Base-by-base conservation (phyloP, 2,329 filamentous ascomycete species). In the Cladobotryum mycophilum region DNA sequence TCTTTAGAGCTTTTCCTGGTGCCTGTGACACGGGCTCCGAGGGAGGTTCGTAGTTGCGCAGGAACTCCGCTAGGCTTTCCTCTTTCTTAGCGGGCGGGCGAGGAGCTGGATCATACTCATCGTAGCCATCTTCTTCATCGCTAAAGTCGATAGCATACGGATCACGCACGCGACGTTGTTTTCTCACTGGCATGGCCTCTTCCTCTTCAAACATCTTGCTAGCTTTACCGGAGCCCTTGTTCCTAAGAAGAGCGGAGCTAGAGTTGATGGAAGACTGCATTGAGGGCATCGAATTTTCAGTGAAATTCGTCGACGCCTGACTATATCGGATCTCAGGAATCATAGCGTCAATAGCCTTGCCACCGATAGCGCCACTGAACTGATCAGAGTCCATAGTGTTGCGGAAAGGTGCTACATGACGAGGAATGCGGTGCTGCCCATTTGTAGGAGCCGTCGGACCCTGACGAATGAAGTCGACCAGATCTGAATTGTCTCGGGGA, bases 381-480 rank as follows among this genome's bases (percentile, higher is more conserved):
- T 93, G 86, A 59, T 95, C 89, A 11, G 88, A 91, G 65, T 95
- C 90, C 77, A 91, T 86, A 0, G 89, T 92, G 35, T 79, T 84
- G 48, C 89, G 80, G 73, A 95, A 95, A 1, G 90, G 89, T 9
- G 90, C 89, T 12, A 93, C 84, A n/a, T 80, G 81, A 15, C 88
- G 84, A 40, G 89, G 86, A 55, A 95, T 93, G 20, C 88, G 83
- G 52, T 83, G 87, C 52, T 83, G 87, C 55, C 80, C 79, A 41
- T 74, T 76, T 34, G 74, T 70, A 41, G 72, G 65, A 54, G 72
- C 78, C 0, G 88, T 85, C 3, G 90, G 90, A 1, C 91, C 92
- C 64, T 89, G 85, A 42, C 91, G 85, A 57, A 99, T 95, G 66
- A 99, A 97, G 64, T 97, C 91, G 57, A 96, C 96, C 52, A 99